Evolutionary conservation across 306 rosid species (phyloP).

Genomic region (Acmispon strigosus): DNA sequence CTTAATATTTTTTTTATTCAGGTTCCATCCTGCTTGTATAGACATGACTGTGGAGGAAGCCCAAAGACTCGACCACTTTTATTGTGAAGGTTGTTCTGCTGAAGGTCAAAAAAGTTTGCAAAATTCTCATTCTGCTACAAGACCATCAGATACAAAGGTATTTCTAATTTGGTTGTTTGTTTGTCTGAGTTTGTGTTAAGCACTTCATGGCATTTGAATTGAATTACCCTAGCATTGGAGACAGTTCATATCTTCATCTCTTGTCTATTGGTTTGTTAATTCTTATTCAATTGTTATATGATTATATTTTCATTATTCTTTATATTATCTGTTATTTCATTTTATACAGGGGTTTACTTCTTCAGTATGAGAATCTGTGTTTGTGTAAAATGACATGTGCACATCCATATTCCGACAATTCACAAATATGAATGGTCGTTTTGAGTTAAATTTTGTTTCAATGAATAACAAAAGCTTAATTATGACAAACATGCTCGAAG

Average conservation of each 20-base stretch:
- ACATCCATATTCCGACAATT: not conserved
- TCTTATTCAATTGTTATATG: not conserved
- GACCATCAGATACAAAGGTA: conserved; percentile 84
- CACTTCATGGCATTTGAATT: conserved; percentile 11
- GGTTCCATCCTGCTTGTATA: conserved; percentile 99
- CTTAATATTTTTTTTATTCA: conserved; percentile 48
- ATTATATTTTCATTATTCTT: not conserved
- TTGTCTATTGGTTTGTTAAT: conserved; percentile 2
- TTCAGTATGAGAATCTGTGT: not conserved
- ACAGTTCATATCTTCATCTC: not conserved
- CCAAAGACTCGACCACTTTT: conserved; percentile 81
- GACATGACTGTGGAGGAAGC: conserved; percentile 98
- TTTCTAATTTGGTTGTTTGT: not conserved
- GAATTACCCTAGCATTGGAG: conserved; percentile 4
- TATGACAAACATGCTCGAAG: not conserved
- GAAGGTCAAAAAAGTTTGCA: conserved; percentile 89
- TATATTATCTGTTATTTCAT: too few species aligned
- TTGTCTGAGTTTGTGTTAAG: not conserved
- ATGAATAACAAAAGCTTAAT: not conserved
- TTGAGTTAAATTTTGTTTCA: not conserved
- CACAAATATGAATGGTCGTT: not conserved
- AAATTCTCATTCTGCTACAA: conserved; percentile 60
- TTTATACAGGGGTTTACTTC: not conserved
- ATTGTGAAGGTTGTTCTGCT: conserved; percentile 81
- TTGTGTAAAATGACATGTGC: not conserved